Evolutionary conservation across 83 land plant species (phyloP).

Genomic region (Thuja plicata): DNA sequence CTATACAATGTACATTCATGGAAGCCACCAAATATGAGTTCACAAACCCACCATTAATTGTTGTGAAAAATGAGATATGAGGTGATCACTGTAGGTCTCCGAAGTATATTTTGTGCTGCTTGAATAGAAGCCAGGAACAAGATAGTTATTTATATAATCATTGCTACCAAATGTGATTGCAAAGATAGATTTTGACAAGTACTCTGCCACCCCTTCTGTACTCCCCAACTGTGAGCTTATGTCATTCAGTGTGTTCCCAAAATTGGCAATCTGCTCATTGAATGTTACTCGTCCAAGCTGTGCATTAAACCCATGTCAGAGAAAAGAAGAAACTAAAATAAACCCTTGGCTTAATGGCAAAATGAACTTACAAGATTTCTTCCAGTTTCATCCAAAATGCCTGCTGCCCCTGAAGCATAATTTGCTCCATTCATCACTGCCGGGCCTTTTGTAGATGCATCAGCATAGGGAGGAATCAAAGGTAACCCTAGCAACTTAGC

Average conservation of each 20-base stretch:
- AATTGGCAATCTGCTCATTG: conserved; percentile 70
- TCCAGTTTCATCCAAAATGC: conserved; percentile 66
- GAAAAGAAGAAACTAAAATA: not conserved
- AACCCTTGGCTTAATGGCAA: not conserved
- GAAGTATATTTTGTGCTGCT: conserved; percentile 50
- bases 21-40: not conserved
- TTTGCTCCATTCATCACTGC: conserved; percentile 56
- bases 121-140: conserved; percentile 55
- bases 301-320: not conserved
- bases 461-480: conserved; percentile 52
- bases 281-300: conserved; percentile 79
- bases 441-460: conserved; percentile 31
- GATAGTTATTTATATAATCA: conserved; percentile 91
- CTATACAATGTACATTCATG: not conserved
- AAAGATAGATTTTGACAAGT: conserved; percentile 52
- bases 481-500: conserved; percentile 56
- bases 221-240: conserved; percentile 56
- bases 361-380: conserved; percentile 49
- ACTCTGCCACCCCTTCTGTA: conserved; percentile 20
- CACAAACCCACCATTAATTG: conserved; percentile 60
- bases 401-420: conserved; percentile 71
- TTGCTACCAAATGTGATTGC: conserved; percentile 86
- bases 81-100: conserved; percentile 48
- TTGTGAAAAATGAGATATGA: conserved; percentile 45
- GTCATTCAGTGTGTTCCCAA: conserved; percentile 50